These are phyloP conservation scores for Silene conica DNA, from an alignment of 148 eudicot species.

Conservation along the genomic window DNA sequence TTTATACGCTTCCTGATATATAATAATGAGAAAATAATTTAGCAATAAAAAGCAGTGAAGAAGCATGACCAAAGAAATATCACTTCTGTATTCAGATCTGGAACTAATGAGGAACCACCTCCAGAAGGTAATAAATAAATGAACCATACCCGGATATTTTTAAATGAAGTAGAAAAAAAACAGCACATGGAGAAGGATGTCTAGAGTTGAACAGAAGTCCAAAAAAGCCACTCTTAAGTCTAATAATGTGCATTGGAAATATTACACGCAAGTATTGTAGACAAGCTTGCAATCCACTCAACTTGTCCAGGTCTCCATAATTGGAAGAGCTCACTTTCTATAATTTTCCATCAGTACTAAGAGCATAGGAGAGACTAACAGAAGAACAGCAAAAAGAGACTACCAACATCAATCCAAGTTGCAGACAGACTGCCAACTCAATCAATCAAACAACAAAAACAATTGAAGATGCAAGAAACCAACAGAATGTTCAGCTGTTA, in stretches of 20 bases:
- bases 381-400: no score
- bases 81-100: neutral
- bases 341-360: neutral
- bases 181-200: neutral
- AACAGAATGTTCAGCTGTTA: neutral
- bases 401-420: no score
- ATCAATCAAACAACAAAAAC: neutral
- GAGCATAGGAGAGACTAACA: neutral
- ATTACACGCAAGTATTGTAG: neutral
- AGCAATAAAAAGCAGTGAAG: conserved; percentile 8
- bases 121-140: neutral
- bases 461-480: neutral
- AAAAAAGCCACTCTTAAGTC: neutral
- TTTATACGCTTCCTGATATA: conserved; percentile 73
- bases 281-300: neutral
- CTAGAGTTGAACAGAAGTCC: neutral
- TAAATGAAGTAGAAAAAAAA: neutral
- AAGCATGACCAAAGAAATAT: neutral
- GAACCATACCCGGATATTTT: neutral
- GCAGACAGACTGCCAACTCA: neutral
- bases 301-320: neutral
- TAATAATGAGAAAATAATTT: neutral
- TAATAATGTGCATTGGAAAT: neutral
- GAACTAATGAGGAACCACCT: neutral
- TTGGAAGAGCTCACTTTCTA: neutral